Evolutionary conservation across 2,329 filamentous ascomycete species (phyloP).

Genomic region (Trichoderma brevicompactum): DNA sequence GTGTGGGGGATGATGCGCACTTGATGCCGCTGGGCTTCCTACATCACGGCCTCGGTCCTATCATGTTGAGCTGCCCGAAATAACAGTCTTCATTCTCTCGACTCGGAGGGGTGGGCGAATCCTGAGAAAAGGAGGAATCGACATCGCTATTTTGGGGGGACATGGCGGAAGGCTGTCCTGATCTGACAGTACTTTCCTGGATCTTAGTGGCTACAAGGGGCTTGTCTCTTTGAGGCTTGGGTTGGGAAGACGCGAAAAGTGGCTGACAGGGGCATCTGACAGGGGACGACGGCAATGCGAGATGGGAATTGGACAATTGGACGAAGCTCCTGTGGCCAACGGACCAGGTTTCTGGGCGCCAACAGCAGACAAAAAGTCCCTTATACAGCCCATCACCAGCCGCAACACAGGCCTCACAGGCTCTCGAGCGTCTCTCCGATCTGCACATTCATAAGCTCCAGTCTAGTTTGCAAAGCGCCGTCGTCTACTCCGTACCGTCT

Average conservation of each 20-base stretch:
- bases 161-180: not conserved
- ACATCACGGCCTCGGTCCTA: not conserved
- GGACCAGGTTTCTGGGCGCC: slow-evolving; percentile 10
- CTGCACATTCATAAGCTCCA: not conserved
- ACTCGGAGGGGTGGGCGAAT: not conserved
- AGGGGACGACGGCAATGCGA: slow-evolving; percentile 12
- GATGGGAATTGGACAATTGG: slow-evolving; percentile 27
- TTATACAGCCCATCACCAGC: not conserved
- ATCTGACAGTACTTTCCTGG: slow-evolving; percentile 13
- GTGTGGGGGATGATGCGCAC: not conserved
- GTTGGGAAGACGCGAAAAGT: slow-evolving; percentile 17
- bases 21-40: not conserved
- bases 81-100: not conserved
- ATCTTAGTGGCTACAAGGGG: slow-evolving; percentile 12
- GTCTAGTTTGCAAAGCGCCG: not conserved
- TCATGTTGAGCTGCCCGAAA: not conserved
- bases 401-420: not conserved
- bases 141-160: slow-evolving; percentile 3
- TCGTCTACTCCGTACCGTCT: not conserved
- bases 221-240: slow-evolving; percentile 9
- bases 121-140: slow-evolving; percentile 5
- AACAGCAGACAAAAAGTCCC: slow-evolving; percentile 17
- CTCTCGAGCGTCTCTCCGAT: not conserved
- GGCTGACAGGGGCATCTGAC: slow-evolving; percentile 20
- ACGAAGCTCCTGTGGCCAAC: slow-evolving; percentile 16